Evolutionary conservation across 129 eudicot genomes (phyloP), one percentile per base, ranked within the genome.

Genomic region (Flaveria linearis): DNA sequence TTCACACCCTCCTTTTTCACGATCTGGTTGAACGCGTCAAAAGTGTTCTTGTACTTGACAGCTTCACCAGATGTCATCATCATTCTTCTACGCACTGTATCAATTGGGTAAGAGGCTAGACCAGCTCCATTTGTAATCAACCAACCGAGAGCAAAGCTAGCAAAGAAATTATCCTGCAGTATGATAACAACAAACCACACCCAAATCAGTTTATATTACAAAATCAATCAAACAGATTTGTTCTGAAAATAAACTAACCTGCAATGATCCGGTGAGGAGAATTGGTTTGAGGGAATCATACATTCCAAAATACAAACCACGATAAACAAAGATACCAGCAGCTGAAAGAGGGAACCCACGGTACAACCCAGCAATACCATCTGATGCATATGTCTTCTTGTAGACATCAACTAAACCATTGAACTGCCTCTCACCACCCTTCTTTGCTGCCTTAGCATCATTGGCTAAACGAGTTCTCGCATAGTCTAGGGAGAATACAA

Each of bases 41-140:
- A 43, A 11, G 56, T 42, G 73, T 45, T 68, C 73, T 68, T 68
- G 56, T 68, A 85, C 85, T 84, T 84, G 23, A 80, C 87, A 2
- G 87, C 87, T 49, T 84, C 87, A 72, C 87, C 87, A 0, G 87
- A 85, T 15, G 86, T 85, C 88, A 85, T 85, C 88, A 85, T 85
- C 88, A 85, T 85, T 82, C 86, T 82, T 78, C 88, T 82, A 17
- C 88, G 79, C 7, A 85, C 88, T 9, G 88, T 85, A 83, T 85
- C 88, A 65, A 85, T 78, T 14, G 88, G 88, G 83, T 70, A 70
- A 14, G 74, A 49, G 7, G 74, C 61, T 23, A 70, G 74, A 50
- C 74, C 61, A 13, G 45, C 74, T 22, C 61, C 74, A 9, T 70
- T 70, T 3, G 74, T 85, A 82, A 85, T 85, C 78, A 85, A 76